Evolutionary conservation across 768 basidiomycete genomes (phyloP).

Genomic region (Podaxis carcinomalis): DNA sequence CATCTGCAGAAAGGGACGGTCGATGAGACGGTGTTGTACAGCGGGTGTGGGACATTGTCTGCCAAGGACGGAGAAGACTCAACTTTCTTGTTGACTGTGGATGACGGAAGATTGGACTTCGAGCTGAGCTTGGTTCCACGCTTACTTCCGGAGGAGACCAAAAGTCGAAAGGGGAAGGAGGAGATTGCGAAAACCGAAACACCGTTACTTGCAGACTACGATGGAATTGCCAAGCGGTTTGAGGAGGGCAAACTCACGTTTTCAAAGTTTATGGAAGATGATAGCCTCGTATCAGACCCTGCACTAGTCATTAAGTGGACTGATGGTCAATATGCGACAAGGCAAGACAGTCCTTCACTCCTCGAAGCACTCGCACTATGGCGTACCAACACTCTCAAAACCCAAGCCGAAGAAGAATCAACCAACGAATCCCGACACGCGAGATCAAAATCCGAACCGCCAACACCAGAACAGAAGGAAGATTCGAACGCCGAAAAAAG

Average conservation of each 20-base stretch:
- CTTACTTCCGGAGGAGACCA: not conserved
- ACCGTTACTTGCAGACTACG: constrained; percentile 35
- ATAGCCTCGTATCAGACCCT: constrained; percentile 53
- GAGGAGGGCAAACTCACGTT: constrained; percentile 61
- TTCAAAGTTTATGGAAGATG: constrained; percentile 60
- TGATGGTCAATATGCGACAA: constrained; percentile 64
- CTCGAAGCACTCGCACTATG: constrained; percentile 72
- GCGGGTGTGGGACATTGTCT: constrained; percentile 1
- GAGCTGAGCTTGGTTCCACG: constrained; percentile 63
- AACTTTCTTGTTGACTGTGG: constrained; percentile 60
- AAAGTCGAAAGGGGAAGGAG: constrained; percentile 22
- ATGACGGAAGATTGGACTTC: constrained; percentile 57
- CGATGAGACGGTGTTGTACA: constrained; percentile 22
- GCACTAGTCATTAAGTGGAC: constrained; percentile 74
- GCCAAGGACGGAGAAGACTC: constrained; percentile 46
- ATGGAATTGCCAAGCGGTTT: constrained; percentile 55
- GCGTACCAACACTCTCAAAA: constrained; percentile 43
- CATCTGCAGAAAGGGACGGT: constrained; percentile 19
- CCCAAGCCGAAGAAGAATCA: constrained; percentile 17
- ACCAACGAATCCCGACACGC: constrained; percentile 16
- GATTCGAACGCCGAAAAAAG: constrained; percentile 9
- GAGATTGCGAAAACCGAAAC: constrained; percentile 17
- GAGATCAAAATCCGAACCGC: constrained; percentile 37
- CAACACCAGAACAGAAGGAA: constrained; percentile 17
- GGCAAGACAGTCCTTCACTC: constrained; percentile 67